Evolutionary conservation across 352 stramenopile genomes (phyloP).

Genomic region (Phytophthora colocasiae): DNA sequence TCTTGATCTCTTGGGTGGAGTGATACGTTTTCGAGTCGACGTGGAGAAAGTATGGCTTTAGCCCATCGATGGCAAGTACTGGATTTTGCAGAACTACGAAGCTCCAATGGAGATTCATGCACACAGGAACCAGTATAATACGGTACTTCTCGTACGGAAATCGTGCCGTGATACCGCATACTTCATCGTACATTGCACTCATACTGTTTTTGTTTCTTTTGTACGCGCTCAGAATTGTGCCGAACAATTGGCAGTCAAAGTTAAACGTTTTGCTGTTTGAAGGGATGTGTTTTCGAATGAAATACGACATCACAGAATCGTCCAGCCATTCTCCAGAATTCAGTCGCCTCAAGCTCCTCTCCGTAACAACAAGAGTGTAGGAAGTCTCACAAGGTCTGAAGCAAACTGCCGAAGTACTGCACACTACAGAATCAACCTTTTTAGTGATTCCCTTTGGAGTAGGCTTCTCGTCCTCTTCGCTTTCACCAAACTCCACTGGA

Average conservation of each 20-base stretch:
- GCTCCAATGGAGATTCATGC: constrained; percentile 8
- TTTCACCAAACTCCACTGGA: too few relatives aligned
- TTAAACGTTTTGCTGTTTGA: not conserved
- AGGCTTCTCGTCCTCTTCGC: not conserved
- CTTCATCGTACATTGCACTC: not conserved
- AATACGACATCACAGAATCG: not conserved
- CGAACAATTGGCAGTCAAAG: not conserved
- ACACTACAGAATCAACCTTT: not conserved
- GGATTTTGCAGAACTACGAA: constrained; percentile 9
- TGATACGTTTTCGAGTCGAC: too few relatives aligned
- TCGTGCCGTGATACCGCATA: not conserved
- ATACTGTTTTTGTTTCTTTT: not conserved
- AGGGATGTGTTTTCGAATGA: not conserved
- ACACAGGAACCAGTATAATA: not conserved
- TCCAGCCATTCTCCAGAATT: not conserved
- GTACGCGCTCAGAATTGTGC: not conserved
- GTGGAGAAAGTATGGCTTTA: too few relatives aligned
- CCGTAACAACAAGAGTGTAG: not conserved
- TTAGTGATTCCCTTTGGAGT: not conserved
- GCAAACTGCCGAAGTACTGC: not conserved
- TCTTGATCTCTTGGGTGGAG: too few relatives aligned
- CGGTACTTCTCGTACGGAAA: constrained; percentile 4
- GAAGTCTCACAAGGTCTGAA: not conserved
- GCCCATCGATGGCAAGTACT: not conserved
- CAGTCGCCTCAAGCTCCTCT: not conserved